Evolutionary conservation across 306 rosid genomes (phyloP), one percentile per base, ranked within the genome.

Genomic region (Cercis canadensis): DNA sequence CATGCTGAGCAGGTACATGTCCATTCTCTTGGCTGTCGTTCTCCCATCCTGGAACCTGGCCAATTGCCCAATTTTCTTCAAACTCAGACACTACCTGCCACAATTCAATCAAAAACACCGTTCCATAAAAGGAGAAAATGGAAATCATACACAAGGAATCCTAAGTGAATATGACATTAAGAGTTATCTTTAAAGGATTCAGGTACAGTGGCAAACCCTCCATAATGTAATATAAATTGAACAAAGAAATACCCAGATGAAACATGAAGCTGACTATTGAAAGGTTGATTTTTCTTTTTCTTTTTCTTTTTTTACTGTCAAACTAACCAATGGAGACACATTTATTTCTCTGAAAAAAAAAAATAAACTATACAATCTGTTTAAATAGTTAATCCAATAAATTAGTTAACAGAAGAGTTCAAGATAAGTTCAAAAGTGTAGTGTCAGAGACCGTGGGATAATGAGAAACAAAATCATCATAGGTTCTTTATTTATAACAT

Each of bases 61-160:
- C 93, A 66, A 62, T 76, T n/a, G 50, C 78, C 98, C 96, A 94
- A 70, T 74, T 87, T 80, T 89, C 96, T 81, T 94, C 96, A 78
- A 90, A 90, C 70, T 91, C 98, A 31, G 74, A 47, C 73, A 72
- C 85, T 15, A 84, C 88, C 98, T 94, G 75, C 80, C 71, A 85
- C 33, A 73, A 29, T 4, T 69, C 62, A 50, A 70, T 78, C 69
- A 82, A 37, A 67, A 15, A 57, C 65, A 70, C 53, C 11, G 7
- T 61, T 34, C 39, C 65, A 43, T 44, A 36, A 14, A 31, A 44
- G 14, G n/a, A 59, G n/a, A 32, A 41, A 34, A 57, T n/a, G 21
- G 10, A 45, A 82, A 65, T 33, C 11, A 13, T 56, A 46, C 56
- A 49, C 31, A 40, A 57, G 47, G 50, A 34, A 9, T 29, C 73